phyloP scores from a whole-genome alignment of 2,329 filamentous ascomycete genomes.

The Scopulariopsis brevicaulis region DNA sequence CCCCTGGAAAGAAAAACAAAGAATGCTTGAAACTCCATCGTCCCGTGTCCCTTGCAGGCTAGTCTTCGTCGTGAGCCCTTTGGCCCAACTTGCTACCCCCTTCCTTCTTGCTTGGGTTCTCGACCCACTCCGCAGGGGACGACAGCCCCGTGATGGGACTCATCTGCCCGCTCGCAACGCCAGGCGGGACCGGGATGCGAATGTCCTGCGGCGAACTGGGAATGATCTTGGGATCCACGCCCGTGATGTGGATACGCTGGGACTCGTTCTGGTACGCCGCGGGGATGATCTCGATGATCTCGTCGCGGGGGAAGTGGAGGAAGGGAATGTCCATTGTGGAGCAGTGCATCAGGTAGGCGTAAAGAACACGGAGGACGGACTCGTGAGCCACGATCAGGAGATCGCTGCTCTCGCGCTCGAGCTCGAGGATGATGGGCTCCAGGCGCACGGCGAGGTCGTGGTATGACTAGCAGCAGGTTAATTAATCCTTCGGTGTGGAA shows the following conservation, averaged over 20 bases:
- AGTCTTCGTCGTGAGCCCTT: constrained; percentile 3
- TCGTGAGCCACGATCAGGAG: constrained; percentile 98
- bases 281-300: constrained; percentile 98
- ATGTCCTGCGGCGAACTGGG: constrained; percentile 30
- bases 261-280: constrained; percentile 96
- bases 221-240: constrained; percentile 52
- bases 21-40: not conserved
- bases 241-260: constrained; percentile 77
- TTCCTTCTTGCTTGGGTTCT: not conserved
- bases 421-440: constrained; percentile 93
- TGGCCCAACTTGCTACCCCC: not conserved
- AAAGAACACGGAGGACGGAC: constrained; percentile 90
- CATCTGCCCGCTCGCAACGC: constrained; percentile 4
- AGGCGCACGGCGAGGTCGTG: constrained; percentile 96
- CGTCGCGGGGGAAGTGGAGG: constrained; percentile 86
- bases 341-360: constrained; percentile 97
- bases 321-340: constrained; percentile 89
- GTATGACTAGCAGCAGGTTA: constrained; percentile 58
- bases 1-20: not conserved
- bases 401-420: constrained; percentile 94
- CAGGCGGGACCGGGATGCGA: constrained; percentile 4
- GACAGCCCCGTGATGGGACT: constrained; percentile 3
- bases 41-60: not conserved
- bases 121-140: not conserved
- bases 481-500: not conserved